Percentiles rank a stretch among this genome's conserved stretches.
Conservation (phyloP, 345 rosid species). For the Eucalyptus marginata region DNA sequence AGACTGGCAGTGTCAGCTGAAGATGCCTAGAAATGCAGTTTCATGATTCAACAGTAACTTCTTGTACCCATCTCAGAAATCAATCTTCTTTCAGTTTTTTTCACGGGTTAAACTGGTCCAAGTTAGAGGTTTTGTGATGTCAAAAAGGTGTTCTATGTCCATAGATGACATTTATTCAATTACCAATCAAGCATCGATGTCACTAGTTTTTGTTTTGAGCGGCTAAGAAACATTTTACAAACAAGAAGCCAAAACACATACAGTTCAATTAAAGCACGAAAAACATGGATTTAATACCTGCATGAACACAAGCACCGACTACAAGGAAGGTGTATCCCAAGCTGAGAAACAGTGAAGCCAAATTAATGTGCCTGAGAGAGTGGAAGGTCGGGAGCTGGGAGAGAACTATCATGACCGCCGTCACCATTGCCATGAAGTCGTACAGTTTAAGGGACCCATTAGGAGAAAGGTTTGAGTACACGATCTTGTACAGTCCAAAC, state of each 20-base stretch:
- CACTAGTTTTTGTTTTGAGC: not conserved
- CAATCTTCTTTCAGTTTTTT: not conserved
- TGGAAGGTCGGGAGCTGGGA: conserved; percentile 93
- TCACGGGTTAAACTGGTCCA: not conserved
- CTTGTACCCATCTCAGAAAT: not conserved
- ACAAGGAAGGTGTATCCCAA: conserved; percentile 82
- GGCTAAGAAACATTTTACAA: not conserved
- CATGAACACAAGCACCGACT: conserved; percentile 74
- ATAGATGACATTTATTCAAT: not conserved
- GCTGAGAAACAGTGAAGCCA: conserved; percentile 73
- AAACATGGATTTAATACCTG: conserved; percentile 37
- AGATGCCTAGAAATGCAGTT: not conserved
- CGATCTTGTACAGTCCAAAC: conserved; percentile 32
- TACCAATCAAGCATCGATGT: not conserved
- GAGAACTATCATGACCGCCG: conserved; percentile 68
- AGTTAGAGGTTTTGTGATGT: not conserved
- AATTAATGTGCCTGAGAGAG: conserved; percentile 88
- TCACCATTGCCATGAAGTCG: conserved; percentile 89
- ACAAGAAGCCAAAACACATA: not conserved
- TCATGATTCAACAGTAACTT: not conserved
- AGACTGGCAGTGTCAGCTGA: not conserved
- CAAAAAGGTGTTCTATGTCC: not conserved
- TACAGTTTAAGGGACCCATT: conserved; percentile 64
- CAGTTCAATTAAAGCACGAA: not conserved
- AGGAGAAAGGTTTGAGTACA: conserved; percentile 71